Base-by-base conservation (phyloP, 768 basidiomycete species). In the Clitopilus passeckerianus region DNA sequence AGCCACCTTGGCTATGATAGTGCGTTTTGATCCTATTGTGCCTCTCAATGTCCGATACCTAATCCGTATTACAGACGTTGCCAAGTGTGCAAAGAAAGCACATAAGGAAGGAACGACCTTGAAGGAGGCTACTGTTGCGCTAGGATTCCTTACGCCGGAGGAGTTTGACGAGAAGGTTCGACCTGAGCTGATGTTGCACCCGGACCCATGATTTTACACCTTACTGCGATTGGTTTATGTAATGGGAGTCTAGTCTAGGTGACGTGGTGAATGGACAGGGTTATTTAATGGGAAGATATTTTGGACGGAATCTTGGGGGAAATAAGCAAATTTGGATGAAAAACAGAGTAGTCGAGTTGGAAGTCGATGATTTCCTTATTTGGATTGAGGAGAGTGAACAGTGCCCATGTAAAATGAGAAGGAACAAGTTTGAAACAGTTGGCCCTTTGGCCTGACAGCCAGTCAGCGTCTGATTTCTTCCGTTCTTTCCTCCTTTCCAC, bases 1-100 rank as follows among this genome's bases (percentile, higher is more conserved):
- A 89, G 86, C 68, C 89, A 91, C 71, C 83, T 98, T 61, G 97
- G 97, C 60, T 99, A 98, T 72, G 97, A 98, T 78, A 97, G 93
- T 93, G 66, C 75, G 94, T 79, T 58, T 30, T 58, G 55, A n/a
- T 61, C 57, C 52, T 15, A 46, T 43, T 54, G 7, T 34, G 27
- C 15, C 24, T 27, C 44, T 22, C 37, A 27, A 43, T 16, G 27
- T 55, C 57, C 53, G 50, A 57, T 62, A 57, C 44, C 62, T 65
- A 53, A 62, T 69, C 16, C 60, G 61, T 41, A 15, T 44, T 61
- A 44, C 69, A 98, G 95, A 97, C 75, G 97, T 98, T 54, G 97
- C 97, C 54, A 95, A 92, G 76, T 93, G 91, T 68, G 97, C 97
- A 27, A 99, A 99, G 84, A 98, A 98, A 74, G 97, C 97, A n/a